A percentile compares a stretch with the other conserved stretches of the same genome.
These are phyloP conservation scores for Colletotrichum tanaceti DNA, from an alignment of 2,329 filamentous ascomycete species.

Conservation along the genomic window DNA sequence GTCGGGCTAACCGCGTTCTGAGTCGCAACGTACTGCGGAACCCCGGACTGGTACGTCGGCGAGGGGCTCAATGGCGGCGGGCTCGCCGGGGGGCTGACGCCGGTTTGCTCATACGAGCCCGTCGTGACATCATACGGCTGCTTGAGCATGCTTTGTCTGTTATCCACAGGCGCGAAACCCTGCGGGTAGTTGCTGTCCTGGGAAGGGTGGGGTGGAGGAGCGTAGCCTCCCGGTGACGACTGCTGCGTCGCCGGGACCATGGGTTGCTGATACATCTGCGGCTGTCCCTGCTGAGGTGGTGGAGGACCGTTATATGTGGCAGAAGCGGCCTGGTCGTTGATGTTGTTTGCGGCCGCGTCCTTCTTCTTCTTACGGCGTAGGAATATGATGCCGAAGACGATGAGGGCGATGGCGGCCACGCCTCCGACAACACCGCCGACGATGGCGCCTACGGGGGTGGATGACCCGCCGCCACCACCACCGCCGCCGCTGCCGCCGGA, in stretches of 20 bases:
- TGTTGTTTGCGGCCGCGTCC: slow-evolving; percentile 2
- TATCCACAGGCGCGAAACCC: slow-evolving; percentile 40
- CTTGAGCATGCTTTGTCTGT: slow-evolving; percentile 43
- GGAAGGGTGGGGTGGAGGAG: slow-evolving; percentile 10
- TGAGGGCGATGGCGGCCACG: slow-evolving; percentile 46
- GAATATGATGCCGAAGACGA: slow-evolving; percentile 46
- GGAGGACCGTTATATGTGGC: slow-evolving; percentile 20
- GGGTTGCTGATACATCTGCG: slow-evolving; percentile 37
- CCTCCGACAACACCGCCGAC: slow-evolving; percentile 55
- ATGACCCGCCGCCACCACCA: slow-evolving; percentile 48
- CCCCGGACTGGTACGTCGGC: slow-evolving; percentile 35
- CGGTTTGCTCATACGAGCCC: slow-evolving; percentile 38
- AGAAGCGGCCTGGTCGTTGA: slow-evolving; percentile 18
- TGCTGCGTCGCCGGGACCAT: slow-evolving; percentile 40
- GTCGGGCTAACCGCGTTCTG: slow-evolving; percentile 20
- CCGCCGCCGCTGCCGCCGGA: slow-evolving; percentile 48
- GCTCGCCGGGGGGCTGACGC: slow-evolving; percentile 42
- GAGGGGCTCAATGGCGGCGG: slow-evolving; percentile 40
- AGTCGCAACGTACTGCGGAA: slow-evolving; percentile 18
- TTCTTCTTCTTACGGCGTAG: slow-evolving; percentile 47
- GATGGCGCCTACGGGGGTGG: slow-evolving; percentile 50
- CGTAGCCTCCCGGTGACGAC: slow-evolving; percentile 40
- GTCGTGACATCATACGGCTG: slow-evolving; percentile 36
- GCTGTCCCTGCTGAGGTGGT: slow-evolving; percentile 24
- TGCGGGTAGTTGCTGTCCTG: slow-evolving; percentile 18